Conservation (phyloP, 2,329 filamentous ascomycete genomes). For the Aspergillus arachidicola region DNA sequence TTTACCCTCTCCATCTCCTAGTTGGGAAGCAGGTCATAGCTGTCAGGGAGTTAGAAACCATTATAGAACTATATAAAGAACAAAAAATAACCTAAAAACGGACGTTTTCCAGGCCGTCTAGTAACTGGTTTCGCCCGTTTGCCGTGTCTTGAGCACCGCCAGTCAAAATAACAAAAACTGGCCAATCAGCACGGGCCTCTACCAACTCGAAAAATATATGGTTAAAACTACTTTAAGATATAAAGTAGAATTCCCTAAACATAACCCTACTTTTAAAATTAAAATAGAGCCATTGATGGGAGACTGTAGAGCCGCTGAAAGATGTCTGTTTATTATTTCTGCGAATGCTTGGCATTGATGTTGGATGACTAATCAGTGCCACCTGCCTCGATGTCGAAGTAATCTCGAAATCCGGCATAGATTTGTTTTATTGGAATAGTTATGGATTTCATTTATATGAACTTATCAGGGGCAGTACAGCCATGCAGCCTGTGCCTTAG, state of each 20-base stretch:
- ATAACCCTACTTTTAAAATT: not conserved
- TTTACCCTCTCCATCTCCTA: no score
- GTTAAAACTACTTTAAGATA: not conserved
- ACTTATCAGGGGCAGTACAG: no score
- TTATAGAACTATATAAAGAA: no score
- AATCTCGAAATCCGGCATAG: not conserved
- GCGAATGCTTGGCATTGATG: not conserved
- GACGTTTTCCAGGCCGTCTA: not conserved
- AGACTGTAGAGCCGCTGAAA: not conserved
- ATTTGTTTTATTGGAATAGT: no score
- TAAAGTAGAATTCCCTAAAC: not conserved
- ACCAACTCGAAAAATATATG: not conserved
- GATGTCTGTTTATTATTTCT: not conserved
- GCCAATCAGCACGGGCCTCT: not conserved
- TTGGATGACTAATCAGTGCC: not conserved
- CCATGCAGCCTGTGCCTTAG: not conserved
- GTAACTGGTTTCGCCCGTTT: no score
- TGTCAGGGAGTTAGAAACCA: no score
- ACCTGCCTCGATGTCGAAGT: not conserved
- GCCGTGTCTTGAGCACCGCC: not conserved
- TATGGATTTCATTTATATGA: no score
- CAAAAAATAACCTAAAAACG: not conserved
- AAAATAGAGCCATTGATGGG: not conserved
- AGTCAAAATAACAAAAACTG: not conserved
- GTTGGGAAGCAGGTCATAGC: no score